Conservation (phyloP, 306 rosid species). For the Neltuma alba region DNA sequence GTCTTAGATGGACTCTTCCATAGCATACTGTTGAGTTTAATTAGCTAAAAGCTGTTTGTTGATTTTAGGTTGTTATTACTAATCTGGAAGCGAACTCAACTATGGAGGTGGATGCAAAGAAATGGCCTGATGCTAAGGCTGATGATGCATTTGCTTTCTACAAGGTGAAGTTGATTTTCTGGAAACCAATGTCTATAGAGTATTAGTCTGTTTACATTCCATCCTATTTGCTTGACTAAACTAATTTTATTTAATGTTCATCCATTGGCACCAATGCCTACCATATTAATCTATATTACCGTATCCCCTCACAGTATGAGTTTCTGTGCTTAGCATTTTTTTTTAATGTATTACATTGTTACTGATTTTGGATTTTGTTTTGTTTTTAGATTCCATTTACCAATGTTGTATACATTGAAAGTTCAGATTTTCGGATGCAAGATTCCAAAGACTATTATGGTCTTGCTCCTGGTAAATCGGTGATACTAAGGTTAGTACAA, state of each 20-base stretch:
- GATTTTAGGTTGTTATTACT: slow-evolving; percentile 90
- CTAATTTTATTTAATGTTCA: slow-evolving; percentile 4
- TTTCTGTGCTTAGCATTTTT: background rate
- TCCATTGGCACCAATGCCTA: slow-evolving; percentile 14
- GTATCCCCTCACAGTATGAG: background rate
- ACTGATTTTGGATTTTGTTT: slow-evolving; percentile 26
- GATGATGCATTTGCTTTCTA: slow-evolving; percentile 76
- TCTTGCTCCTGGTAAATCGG: slow-evolving; percentile 98
- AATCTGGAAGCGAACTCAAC: slow-evolving; percentile 74
- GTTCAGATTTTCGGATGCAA: slow-evolving; percentile 85
- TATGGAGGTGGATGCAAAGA: slow-evolving; percentile 81
- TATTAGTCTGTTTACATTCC: background rate
- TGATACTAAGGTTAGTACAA: slow-evolving; percentile 70
- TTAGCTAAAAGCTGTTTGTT: slow-evolving; percentile 20
- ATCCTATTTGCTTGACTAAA: background rate
- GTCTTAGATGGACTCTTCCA: slow-evolving; percentile 34
- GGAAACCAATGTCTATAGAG: slow-evolving; percentile 23
- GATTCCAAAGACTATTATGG: slow-evolving; percentile 97
- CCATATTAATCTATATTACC: background rate
- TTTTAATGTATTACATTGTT: background rate
- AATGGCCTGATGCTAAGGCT: slow-evolving; percentile 85
- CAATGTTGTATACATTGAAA: slow-evolving; percentile 79
- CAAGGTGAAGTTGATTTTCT: slow-evolving; percentile 60
- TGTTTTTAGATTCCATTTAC: slow-evolving; percentile 76
- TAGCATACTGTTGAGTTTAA: background rate